Conservation (phyloP, 345 rosid genomes). For the Salix brachista region DNA sequence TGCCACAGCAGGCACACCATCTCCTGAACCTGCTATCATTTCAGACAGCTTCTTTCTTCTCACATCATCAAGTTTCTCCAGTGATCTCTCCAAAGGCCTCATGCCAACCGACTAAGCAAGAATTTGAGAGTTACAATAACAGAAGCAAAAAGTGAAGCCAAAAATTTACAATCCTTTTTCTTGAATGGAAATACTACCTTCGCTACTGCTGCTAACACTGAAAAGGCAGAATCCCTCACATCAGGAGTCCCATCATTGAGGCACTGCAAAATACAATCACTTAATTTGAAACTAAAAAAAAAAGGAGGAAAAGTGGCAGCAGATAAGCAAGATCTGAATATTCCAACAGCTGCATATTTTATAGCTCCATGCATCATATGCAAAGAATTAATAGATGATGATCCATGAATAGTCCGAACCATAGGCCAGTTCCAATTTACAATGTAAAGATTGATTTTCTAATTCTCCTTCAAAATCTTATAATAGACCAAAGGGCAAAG, state of each 20-base stretch:
- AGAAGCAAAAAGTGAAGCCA: background rate
- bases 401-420: background rate
- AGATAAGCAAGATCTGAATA: background rate
- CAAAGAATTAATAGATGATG: background rate
- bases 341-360: background rate
- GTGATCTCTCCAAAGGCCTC: conserved; percentile 91
- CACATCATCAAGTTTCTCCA: conserved; percentile 99
- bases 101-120: conserved; percentile 77
- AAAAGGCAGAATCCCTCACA: conserved; percentile 96
- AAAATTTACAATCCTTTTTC: background rate
- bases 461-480: background rate
- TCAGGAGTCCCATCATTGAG: conserved; percentile 99
- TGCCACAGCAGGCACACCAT: conserved; percentile 46
- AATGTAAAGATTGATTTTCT: background rate
- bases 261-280: conserved; percentile 50
- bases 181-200: conserved; percentile 48
- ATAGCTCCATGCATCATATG: background rate
- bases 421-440: background rate
- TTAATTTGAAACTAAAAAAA: background rate
- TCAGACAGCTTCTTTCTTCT: conserved; percentile 93
- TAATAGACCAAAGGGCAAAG: background rate
- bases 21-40: conserved; percentile 76
- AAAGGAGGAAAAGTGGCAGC: background rate
- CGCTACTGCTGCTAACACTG: conserved; percentile 86
- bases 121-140: conserved; percentile 1